Conservation (phyloP, 495 filamentous ascomycete species). For the Podospora bellae-mahoneyi region DNA sequence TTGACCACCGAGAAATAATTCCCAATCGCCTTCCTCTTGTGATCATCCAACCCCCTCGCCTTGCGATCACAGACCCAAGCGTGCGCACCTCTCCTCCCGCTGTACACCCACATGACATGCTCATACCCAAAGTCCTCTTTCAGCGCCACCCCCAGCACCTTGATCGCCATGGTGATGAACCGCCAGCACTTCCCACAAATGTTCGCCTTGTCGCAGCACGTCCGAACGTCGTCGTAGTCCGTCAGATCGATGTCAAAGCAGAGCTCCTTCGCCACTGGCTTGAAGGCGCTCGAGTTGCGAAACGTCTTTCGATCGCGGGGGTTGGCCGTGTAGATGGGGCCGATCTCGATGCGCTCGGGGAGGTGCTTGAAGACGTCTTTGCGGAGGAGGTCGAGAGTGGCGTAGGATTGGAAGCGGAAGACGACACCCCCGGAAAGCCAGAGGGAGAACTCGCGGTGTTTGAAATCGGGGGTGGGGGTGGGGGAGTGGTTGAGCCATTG, state of each 20-base stretch:
- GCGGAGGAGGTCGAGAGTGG: constrained; percentile 82
- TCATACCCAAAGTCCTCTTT: constrained; percentile 93
- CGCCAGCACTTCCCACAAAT: constrained; percentile 95
- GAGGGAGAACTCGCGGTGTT: constrained; percentile 91
- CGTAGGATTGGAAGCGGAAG: constrained; percentile 87
- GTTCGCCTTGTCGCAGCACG: constrained; percentile 88
- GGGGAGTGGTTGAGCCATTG: constrained; percentile 97
- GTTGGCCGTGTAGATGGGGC: constrained; percentile 89
- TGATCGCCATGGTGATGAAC: constrained; percentile 96
- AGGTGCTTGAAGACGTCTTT: constrained; percentile 85
- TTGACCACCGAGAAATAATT: constrained; percentile 83
- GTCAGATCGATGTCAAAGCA: constrained; percentile 99
- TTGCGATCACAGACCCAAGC: constrained; percentile 97
- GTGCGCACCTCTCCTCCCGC: constrained; percentile 91
- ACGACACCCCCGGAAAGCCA: constrained; percentile 87
- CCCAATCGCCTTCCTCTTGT: constrained; percentile 75
- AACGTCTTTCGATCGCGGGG: constrained; percentile 89
- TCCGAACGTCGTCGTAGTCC: constrained; percentile 94
- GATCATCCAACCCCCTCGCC: constrained; percentile 77
- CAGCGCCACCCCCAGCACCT: constrained; percentile 80
- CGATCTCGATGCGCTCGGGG: constrained; percentile 95
- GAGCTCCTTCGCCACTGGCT: constrained; percentile 80
- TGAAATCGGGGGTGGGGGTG: constrained; percentile 79
- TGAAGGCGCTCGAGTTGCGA: constrained; percentile 67
- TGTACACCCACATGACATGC: constrained; percentile 98